Evolutionary conservation across 1,139 yeast species (phyloP).

Genomic region (Protomyces inouyei): DNA sequence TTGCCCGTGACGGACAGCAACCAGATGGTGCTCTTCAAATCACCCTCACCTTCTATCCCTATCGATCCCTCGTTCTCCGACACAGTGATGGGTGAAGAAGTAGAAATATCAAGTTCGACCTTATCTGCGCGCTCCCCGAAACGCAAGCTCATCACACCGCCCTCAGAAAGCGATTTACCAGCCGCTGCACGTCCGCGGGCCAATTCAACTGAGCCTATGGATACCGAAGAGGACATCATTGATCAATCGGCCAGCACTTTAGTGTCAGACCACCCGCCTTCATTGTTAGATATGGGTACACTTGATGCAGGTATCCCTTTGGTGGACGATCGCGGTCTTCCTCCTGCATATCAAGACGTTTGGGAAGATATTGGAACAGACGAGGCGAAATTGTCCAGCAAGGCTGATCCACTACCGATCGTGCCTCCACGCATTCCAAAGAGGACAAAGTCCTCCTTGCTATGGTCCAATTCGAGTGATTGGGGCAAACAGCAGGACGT

Average conservation of each 20-base stretch:
- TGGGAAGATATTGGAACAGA: background rate
- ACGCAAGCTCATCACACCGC: background rate
- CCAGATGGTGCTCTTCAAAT: background rate
- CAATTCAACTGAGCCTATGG: background rate
- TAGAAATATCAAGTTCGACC: background rate
- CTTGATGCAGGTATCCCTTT: background rate
- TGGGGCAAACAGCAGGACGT: slow-evolving; percentile 91
- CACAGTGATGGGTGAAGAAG: background rate
- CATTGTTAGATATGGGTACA: background rate
- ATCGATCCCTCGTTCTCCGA: background rate
- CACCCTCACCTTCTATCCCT: background rate
- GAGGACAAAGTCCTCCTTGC: slow-evolving; percentile 28
- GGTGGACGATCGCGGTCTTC: background rate
- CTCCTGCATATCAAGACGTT: background rate
- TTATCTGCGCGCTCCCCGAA: background rate
- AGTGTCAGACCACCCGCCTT: background rate
- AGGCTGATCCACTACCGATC: background rate
- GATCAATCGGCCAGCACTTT: background rate
- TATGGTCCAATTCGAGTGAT: slow-evolving; percentile 19
- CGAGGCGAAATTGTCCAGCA: background rate
- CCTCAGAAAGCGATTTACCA: background rate
- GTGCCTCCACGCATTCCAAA: slow-evolving; percentile 7
- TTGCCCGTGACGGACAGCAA: background rate
- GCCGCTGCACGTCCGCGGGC: background rate
- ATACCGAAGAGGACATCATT: background rate